These are phyloP conservation scores for Aureococcus anophagefferens DNA, from an alignment of 108 stramenopile species.

Conservation along the genomic window DNA sequence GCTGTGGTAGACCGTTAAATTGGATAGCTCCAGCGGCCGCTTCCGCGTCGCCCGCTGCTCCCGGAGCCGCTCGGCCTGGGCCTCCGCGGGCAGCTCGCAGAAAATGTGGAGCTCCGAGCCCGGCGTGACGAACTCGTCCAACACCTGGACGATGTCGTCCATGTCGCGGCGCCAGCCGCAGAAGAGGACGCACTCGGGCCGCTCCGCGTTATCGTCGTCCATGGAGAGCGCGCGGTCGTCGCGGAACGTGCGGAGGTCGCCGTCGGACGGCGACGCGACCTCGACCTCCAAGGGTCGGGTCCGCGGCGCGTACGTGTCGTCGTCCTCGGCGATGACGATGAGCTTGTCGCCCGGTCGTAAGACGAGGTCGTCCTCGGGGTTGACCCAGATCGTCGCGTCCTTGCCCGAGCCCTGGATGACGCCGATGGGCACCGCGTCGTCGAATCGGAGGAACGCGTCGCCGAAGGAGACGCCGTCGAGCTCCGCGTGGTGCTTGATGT, in stretches of 20 bases:
- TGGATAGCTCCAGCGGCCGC: conserved; percentile 12
- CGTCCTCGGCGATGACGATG: conserved; percentile 41
- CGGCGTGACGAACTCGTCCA: conserved; percentile 33
- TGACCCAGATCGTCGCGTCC: conserved; percentile 21
- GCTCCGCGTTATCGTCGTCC: conserved; percentile 1
- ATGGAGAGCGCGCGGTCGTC: background rate
- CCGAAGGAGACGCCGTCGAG: conserved; percentile 33
- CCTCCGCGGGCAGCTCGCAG: conserved; percentile 14
- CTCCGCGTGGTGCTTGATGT: conserved; percentile 35
- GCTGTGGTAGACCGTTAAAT: conserved; percentile 26
- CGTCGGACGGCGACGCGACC: too few species aligned
- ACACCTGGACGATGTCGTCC: conserved; percentile 40
- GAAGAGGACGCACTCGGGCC: conserved; percentile 35
- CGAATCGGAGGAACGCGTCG: conserved; percentile 34
- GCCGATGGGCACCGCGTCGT: conserved; percentile 41
- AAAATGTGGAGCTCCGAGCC: conserved; percentile 36
- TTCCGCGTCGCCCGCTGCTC: conserved; percentile 27
- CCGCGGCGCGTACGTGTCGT: conserved; percentile 31
- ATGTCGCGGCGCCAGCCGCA: conserved; percentile 46
- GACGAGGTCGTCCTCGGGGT: conserved; percentile 29
- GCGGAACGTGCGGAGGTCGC: too few species aligned
- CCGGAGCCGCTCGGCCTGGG: conserved; percentile 24
- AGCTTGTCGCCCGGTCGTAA: conserved; percentile 34
- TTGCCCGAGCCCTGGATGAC: conserved; percentile 33
- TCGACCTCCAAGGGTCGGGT: too few species aligned